These are phyloP conservation scores for Dovyalis caffra DNA, from an alignment of 345 rosid species.

Conservation along the genomic window DNA sequence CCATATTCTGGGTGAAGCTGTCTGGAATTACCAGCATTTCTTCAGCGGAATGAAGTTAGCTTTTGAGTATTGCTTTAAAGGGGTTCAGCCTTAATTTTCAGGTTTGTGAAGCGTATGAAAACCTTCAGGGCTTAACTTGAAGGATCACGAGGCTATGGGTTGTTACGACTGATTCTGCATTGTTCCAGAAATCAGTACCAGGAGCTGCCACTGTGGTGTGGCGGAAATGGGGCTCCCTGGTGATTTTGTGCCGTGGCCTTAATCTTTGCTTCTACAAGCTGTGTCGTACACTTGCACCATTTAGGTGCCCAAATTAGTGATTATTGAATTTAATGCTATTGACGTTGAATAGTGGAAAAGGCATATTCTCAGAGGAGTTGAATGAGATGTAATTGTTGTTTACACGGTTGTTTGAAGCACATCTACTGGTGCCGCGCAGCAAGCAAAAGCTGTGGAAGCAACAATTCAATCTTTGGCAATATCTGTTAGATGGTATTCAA, in stretches of 20 bases:
- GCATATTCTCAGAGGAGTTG: not conserved
- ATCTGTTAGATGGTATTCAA: not conserved
- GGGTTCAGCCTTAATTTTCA: not conserved
- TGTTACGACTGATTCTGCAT: not conserved
- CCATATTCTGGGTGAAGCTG: not conserved
- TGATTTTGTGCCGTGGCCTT: not conserved
- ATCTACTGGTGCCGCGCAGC: not conserved
- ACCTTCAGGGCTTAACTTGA: not conserved
- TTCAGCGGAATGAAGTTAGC: conserved; percentile 10
- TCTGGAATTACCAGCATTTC: conserved; percentile 10
- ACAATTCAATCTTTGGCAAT: not conserved
- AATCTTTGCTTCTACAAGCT: not conserved
- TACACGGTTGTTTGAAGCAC: not conserved
- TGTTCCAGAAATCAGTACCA: not conserved
- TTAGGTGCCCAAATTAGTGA: not conserved
- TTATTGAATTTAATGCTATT: not conserved
- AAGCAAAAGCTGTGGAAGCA: not conserved
- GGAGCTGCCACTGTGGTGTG: not conserved
- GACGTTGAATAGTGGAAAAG: no score
- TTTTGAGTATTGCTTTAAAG: not conserved
- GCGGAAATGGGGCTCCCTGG: not conserved
- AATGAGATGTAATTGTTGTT: not conserved
- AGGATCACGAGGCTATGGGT: not conserved
- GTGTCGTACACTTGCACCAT: not conserved
- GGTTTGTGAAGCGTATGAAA: not conserved